Percentiles rank a stretch among this genome's conserved stretches.
phyloP scores from a whole-genome alignment of 176 grass and related monocot genomes.

The Saccharum officinarum region DNA sequence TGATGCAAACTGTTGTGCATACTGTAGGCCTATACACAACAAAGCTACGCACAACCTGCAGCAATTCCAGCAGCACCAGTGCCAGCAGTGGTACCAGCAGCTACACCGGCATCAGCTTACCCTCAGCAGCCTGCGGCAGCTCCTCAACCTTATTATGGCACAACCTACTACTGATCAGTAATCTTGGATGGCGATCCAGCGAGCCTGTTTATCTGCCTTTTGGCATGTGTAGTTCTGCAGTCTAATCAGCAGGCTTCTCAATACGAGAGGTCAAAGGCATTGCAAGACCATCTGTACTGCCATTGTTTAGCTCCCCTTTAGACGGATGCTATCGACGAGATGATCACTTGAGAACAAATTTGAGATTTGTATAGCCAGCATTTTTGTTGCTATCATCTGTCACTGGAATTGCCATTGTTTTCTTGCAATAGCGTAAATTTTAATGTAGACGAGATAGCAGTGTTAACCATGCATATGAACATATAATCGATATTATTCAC shows the following conservation, averaged over 20 bases:
- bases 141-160: constrained; percentile 64
- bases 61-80: constrained; percentile 33
- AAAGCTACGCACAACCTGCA: constrained; percentile 61
- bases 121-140: constrained; percentile 61
- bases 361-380: constrained; percentile 26
- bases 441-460: background rate
- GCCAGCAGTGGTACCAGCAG: background rate
- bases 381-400: background rate
- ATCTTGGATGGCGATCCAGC: background rate
- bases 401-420: background rate
- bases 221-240: background rate
- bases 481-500: background rate
- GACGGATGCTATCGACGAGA: background rate
- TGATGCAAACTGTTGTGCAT: constrained; percentile 1
- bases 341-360: background rate
- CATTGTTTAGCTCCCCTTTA: background rate
- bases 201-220: background rate
- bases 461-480: background rate
- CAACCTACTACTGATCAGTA: constrained; percentile 60
- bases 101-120: constrained; percentile 27
- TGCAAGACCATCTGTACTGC: background rate
- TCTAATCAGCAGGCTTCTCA: background rate
- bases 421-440: background rate
- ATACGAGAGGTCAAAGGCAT: too few relatives aligned
- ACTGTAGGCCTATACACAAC: constrained; percentile 59